These are phyloP conservation scores for Naganishia sp. DNA, from an alignment of 1,284 basidiomycete genomes.

Conservation along the genomic window DNA sequence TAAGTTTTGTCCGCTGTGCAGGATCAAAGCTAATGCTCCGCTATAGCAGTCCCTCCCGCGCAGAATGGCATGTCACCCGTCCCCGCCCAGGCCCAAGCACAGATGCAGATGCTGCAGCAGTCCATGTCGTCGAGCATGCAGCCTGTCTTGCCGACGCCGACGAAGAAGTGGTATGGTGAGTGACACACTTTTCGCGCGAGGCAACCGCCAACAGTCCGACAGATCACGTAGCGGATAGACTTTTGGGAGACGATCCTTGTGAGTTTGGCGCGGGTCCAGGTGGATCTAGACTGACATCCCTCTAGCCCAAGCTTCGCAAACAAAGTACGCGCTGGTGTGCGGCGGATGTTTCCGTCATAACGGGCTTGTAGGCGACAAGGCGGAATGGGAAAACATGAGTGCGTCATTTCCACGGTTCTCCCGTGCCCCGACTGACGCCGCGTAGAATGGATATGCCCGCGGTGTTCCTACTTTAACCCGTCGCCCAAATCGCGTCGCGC, in stretches of 20 bases:
- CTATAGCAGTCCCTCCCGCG: not conserved
- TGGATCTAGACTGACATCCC: conserved; percentile 39
- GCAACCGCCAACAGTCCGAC: not conserved
- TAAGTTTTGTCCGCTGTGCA: not conserved
- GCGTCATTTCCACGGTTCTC: conserved; percentile 51
- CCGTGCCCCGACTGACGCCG: not conserved
- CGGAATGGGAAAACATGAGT: conserved; percentile 88
- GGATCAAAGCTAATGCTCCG: not conserved
- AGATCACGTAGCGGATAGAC: conserved; percentile 80
- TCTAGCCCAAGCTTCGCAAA: conserved; percentile 51
- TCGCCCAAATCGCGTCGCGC: conserved; percentile 6
- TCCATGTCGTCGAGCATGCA: conserved; percentile 47
- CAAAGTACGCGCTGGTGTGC: conserved; percentile 91
- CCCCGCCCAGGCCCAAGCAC: conserved; percentile 41
- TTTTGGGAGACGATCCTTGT: conserved; percentile 79
- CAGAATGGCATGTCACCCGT: conserved; percentile 34
- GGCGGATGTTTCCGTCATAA: conserved; percentile 91
- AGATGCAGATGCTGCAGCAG: conserved; percentile 44
- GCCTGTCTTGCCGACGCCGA: conserved; percentile 59
- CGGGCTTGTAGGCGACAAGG: conserved; percentile 76
- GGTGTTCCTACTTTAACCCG: conserved; percentile 16
- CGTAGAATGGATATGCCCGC: conserved; percentile 14
- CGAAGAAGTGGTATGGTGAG: conserved; percentile 71
- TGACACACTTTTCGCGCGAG: not conserved
- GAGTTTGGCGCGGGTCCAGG: conserved; percentile 49